Evolutionary conservation across 345 rosid species (phyloP).

Genomic region (Pseudoturritis turrita): DNA sequence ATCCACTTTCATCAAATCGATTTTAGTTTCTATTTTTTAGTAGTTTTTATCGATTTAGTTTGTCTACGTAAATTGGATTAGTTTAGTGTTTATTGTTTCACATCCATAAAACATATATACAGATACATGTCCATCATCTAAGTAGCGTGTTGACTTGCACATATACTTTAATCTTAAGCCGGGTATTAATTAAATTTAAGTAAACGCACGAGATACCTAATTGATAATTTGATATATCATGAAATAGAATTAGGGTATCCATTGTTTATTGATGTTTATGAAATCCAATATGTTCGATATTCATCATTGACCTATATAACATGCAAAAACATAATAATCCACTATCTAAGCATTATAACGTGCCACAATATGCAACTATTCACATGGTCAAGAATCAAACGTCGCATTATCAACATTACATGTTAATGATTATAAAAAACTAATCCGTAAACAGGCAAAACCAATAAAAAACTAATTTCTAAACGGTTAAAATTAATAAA

Average conservation of each 20-base stretch:
- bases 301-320: conserved; percentile 18
- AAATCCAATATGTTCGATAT: not conserved
- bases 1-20: too few relatives aligned
- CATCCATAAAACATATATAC: too few relatives aligned
- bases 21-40: too few relatives aligned
- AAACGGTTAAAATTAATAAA: too few relatives aligned
- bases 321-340: conserved; percentile 25
- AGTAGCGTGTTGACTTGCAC: not conserved
- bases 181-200: not conserved
- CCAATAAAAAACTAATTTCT: too few relatives aligned
- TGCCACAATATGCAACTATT: conserved; percentile 3
- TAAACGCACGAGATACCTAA: not conserved
- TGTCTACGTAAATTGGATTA: too few relatives aligned
- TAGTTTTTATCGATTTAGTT: too few relatives aligned
- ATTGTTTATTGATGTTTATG: conserved; percentile 8
- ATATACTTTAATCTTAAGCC: not conserved
- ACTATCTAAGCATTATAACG: conserved; percentile 25
- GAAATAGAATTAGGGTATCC: not conserved
- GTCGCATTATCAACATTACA: conserved; percentile 12
- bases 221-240: too few relatives aligned
- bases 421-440: too few relatives aligned
- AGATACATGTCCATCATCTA: not conserved
- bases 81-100: too few relatives aligned
- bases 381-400: conserved; percentile 23
- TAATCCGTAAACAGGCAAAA: too few relatives aligned